Evolutionary conservation across 176 grass and related monocot genomes (phyloP).

Genomic region (Musa beccarii): DNA sequence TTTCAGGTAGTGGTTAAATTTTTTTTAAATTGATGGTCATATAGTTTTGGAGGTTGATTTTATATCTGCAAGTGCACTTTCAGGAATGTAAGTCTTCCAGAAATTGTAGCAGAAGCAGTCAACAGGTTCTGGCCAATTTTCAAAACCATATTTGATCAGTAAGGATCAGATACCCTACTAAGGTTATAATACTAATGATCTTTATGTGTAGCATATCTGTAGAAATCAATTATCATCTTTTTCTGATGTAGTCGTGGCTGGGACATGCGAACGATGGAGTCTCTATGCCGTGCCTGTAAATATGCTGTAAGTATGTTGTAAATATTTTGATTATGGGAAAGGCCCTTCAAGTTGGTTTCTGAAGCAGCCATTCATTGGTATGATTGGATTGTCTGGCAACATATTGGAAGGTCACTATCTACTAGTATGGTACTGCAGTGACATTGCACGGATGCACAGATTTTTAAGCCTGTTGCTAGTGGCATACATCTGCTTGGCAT

Average conservation of each 20-base stretch:
- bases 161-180: slow-evolving; percentile 21
- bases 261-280: slow-evolving; percentile 97
- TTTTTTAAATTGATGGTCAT: not conserved
- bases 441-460: no score
- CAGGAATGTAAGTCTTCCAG: slow-evolving; percentile 83
- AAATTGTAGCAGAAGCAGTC: slow-evolving; percentile 87
- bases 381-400: not conserved
- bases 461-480: no score
- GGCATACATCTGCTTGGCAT: no score
- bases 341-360: not conserved
- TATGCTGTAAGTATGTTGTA: slow-evolving; percentile 71
- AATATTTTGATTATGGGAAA: not conserved
- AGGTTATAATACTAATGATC: slow-evolving; percentile 19
- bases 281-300: slow-evolving; percentile 88
- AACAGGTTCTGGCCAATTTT: slow-evolving; percentile 71
- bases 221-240: slow-evolving; percentile 17
- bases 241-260: slow-evolving; percentile 65
- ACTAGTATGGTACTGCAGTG: no score
- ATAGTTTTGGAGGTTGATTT: not conserved
- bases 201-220: not conserved
- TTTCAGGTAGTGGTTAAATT: slow-evolving; percentile 52
- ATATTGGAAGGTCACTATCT: no score
- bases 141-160: slow-evolving; percentile 91
- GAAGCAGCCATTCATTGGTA: not conserved
- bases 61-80: slow-evolving; percentile 26